Percentiles rank a stretch among this genome's conserved stretches.
Evolutionary conservation across 176 grass and related monocot species (phyloP).

Genomic region (Rhipidocladum racemiflorum): DNA sequence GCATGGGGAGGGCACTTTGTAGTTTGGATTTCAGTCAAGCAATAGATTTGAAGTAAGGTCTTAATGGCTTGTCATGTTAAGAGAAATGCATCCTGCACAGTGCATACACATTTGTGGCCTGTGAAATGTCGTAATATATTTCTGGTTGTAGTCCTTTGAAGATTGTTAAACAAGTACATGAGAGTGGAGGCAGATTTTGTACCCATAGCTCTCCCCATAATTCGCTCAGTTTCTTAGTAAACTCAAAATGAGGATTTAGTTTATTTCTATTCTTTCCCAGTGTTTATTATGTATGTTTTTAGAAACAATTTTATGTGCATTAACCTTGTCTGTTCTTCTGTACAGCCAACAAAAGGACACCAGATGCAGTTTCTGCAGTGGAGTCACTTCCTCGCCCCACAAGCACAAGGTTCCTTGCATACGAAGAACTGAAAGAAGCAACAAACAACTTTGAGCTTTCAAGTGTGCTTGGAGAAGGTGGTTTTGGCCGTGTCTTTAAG

Average conservation of each 20-base stretch:
- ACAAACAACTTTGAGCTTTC: conserved; percentile 88
- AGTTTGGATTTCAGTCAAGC: not conserved
- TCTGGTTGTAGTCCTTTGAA: conserved; percentile 15
- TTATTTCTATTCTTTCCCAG: not conserved
- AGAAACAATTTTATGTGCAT: conserved; percentile 1
- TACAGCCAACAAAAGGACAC: conserved; percentile 66
- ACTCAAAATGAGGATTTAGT: conserved; percentile 3
- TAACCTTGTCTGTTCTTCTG: not conserved
- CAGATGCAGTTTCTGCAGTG: conserved; percentile 72
- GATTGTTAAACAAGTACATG: not conserved
- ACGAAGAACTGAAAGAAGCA: conserved; percentile 86
- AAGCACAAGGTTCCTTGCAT: conserved; percentile 84
- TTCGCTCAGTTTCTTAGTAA: conserved; percentile 4
- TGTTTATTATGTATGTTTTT: not conserved
- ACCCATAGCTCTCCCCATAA: not conserved
- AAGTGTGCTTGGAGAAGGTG: conserved; percentile 88
- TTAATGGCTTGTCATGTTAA: conserved; percentile 21
- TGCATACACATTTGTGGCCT: not conserved
- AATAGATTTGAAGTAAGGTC: conserved; percentile 21
- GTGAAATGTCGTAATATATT: conserved; percentile 10
- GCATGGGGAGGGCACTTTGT: not conserved
- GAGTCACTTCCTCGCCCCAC: conserved; percentile 75
- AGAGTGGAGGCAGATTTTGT: not conserved
- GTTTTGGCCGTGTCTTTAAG: conserved; percentile 93
- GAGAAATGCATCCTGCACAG: conserved; percentile 2